Conservation (phyloP, 371 early-diverging fungal genomes). For the Apophysomyces sp. region DNA sequence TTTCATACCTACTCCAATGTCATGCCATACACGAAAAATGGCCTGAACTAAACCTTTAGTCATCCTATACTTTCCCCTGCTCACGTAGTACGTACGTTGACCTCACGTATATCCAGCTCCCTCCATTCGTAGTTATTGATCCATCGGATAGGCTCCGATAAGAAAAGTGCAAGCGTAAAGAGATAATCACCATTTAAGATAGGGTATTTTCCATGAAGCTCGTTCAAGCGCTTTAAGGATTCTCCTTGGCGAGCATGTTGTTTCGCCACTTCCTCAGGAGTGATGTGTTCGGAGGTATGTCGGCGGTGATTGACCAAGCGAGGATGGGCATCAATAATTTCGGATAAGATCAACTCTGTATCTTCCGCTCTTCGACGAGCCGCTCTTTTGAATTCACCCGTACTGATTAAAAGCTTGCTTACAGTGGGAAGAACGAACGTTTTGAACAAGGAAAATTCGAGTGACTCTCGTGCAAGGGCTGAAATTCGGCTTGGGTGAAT, state of each 20-base stretch:
- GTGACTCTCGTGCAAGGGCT: constrained; percentile 12
- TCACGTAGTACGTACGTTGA: constrained; percentile 28
- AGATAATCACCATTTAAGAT: constrained; percentile 54
- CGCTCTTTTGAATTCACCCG: constrained; percentile 38
- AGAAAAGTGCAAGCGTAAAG: constrained; percentile 48
- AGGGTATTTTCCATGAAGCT: constrained; percentile 49
- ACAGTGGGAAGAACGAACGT: constrained; percentile 52
- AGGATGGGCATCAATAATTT: constrained; percentile 39
- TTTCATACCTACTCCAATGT: constrained; percentile 40
- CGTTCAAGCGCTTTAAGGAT: constrained; percentile 45
- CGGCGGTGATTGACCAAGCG: constrained; percentile 7
- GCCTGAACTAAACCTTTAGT: constrained; percentile 12
- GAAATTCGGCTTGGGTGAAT: background rate
- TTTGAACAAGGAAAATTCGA: constrained; percentile 53
- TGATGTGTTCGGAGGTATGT: background rate
- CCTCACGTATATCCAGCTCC: constrained; percentile 40
- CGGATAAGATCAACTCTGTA: constrained; percentile 43
- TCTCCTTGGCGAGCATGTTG: constrained; percentile 29
- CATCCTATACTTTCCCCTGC: background rate
- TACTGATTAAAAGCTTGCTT: constrained; percentile 46
- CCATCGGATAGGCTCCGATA: constrained; percentile 44
- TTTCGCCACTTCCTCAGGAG: constrained; percentile 19
- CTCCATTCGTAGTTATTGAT: constrained; percentile 53
- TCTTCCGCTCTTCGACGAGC: constrained; percentile 48
- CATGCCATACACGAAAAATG: constrained; percentile 42